Base-by-base conservation (phyloP, 257 asterid genomes). In the Solanum chiquidenum region DNA sequence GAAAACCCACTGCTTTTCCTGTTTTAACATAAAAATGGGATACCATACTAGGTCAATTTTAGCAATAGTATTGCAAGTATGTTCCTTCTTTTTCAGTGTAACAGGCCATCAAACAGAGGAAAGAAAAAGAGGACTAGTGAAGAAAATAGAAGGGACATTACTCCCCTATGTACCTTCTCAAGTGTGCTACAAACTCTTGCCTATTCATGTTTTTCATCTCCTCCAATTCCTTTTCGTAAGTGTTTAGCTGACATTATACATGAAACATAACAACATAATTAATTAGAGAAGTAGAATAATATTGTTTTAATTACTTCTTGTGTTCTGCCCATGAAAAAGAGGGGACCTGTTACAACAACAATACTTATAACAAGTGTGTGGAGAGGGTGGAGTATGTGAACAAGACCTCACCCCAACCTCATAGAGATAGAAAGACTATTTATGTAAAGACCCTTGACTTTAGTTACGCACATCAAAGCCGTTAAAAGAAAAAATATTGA, bases 1-100 rank as follows among this genome's bases (percentile, higher is more conserved):
- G 98, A 96, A 87, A 96, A 96, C 68, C 98, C 98, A 90, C 98
- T 96, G 85, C 98, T 96, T 88, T 92, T 96, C 93, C 98, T 95
- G 93, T 75, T 64, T 21, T 55, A 86, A 44, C 27, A 76, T 6
- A 3, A 80, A 68, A 85, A 76, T 66, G 25, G 27, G 44, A 75
- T 16, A 33, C 25, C 72, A 27, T 25, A 46, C 35, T 46, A 64
- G 37, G 71, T 52, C 68, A 40, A 31, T 27, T 16, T 80, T 46
- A 49, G 42, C 85, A 49, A 46, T 80, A 29, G 85, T 3, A 18
- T 18, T 82, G 27, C 85, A 49, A 29, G 69, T 49, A 49, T 82
- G 85, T 82, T 18, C 25, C 86, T 29, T 82, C 86, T 82, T 49
- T 82, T 82, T 82, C 85, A 82, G 85, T 46, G 85, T 46, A 49